These are phyloP conservation scores for Asterochloris erici DNA, from an alignment of 139 green algal species.

Conservation along the genomic window DNA sequence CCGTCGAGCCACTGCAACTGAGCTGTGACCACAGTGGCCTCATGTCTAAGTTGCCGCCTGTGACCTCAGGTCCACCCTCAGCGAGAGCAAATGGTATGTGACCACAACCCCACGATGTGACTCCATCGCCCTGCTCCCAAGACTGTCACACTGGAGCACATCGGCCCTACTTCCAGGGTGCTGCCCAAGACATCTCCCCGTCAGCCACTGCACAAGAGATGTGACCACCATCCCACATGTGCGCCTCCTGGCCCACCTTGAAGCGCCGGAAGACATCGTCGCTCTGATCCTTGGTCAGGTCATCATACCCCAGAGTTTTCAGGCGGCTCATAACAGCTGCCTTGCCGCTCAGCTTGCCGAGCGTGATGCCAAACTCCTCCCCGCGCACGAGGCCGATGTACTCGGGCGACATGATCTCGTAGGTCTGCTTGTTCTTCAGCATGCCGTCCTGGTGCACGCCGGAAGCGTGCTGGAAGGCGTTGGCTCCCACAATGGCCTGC, in stretches of 20 bases:
- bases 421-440: slow-evolving; percentile 76
- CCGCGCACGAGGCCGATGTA: slow-evolving; percentile 83
- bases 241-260: slow-evolving; percentile 44
- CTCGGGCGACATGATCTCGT: slow-evolving; percentile 99
- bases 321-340: slow-evolving; percentile 81
- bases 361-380: slow-evolving; percentile 76
- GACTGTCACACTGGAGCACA: too few species aligned
- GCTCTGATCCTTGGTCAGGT: slow-evolving; percentile 68
- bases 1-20: too few species aligned
- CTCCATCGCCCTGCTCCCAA: too few species aligned
- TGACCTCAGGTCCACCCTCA: too few species aligned
- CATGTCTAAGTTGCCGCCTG: too few species aligned
- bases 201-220: too few species aligned
- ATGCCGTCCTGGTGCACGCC: slow-evolving; percentile 97
- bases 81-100: too few species aligned
- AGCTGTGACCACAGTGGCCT: too few species aligned
- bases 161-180: too few species aligned
- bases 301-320: slow-evolving; percentile 72
- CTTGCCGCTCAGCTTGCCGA: slow-evolving; percentile 84
- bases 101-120: too few species aligned
- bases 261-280: slow-evolving; percentile 95
- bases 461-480: slow-evolving; percentile 96
- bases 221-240: too few species aligned
- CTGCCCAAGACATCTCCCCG: too few species aligned
- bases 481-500: slow-evolving; percentile 96